Percentiles rank a stretch among this genome's conserved stretches.
Evolutionary conservation across 768 basidiomycete species (phyloP).

Genomic region (Psilocybe sp.): DNA sequence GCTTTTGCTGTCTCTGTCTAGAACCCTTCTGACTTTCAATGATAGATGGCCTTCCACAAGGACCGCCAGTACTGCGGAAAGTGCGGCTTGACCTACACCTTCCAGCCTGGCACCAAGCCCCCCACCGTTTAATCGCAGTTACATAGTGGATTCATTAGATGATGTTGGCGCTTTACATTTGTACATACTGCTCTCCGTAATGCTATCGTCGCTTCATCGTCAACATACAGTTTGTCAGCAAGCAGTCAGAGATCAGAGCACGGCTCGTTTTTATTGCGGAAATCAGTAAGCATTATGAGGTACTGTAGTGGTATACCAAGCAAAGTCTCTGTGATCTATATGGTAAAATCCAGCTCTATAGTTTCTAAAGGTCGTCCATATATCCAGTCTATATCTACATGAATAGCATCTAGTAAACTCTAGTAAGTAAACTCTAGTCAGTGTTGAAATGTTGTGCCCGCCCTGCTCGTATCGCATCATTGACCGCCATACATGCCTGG

Average conservation of each 20-base stretch:
- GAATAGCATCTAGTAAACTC: too few relatives aligned
- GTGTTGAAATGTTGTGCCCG: too few relatives aligned
- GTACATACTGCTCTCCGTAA: background rate
- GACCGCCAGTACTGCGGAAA: conserved; percentile 99
- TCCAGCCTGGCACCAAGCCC: conserved; percentile 78
- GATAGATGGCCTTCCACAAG: conserved; percentile 96
- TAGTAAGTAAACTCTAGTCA: too few relatives aligned
- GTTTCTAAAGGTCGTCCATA: too few relatives aligned
- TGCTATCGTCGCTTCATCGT: too few relatives aligned
- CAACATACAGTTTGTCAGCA: too few relatives aligned
- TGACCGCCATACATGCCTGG: too few relatives aligned
- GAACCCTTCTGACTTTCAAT: conserved; percentile 15
- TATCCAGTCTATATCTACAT: too few relatives aligned
- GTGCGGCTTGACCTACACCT: conserved; percentile 86
- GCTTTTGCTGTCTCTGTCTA: background rate
- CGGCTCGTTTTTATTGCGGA: too few relatives aligned
- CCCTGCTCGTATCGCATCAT: too few relatives aligned
- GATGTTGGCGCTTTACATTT: background rate
- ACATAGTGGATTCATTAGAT: background rate
- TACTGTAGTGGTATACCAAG: background rate
- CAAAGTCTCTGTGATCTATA: conserved; percentile 10
- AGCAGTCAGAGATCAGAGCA: too few relatives aligned
- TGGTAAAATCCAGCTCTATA: conserved; percentile 20
- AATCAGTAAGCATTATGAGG: conserved; percentile 5
- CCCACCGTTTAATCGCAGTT: conserved; percentile 51